These are phyloP conservation scores for Diaporthe sp. DNA, from an alignment of 2,329 filamentous ascomycete genomes.

Conservation along the genomic window DNA sequence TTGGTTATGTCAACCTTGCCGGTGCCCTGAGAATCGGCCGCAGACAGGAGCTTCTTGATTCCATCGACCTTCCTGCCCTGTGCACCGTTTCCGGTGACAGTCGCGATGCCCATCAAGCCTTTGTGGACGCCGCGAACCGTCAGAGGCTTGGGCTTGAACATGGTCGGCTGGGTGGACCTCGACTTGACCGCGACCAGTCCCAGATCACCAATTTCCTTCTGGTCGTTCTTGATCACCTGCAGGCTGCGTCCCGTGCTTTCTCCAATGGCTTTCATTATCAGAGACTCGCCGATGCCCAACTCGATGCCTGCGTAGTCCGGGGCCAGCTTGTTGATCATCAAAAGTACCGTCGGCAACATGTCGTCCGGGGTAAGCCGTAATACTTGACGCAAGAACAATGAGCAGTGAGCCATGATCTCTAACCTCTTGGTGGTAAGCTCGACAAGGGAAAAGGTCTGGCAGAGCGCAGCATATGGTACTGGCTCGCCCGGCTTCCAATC, in stretches of 20 bases:
- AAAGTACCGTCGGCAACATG: slow-evolving; percentile 86
- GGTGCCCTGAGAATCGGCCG: slow-evolving; percentile 81
- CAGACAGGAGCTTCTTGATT: slow-evolving; percentile 96
- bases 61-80: slow-evolving; percentile 92
- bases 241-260: slow-evolving; percentile 92
- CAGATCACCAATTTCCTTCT: slow-evolving; percentile 96
- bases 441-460: slow-evolving; percentile 92
- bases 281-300: slow-evolving; percentile 96
- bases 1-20: slow-evolving; percentile 91
- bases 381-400: slow-evolving; percentile 93
- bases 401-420: slow-evolving; percentile 89
- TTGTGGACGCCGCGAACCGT: slow-evolving; percentile 90
- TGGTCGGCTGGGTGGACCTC: slow-evolving; percentile 93
- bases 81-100: slow-evolving; percentile 85
- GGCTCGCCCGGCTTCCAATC: slow-evolving; percentile 93
- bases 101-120: slow-evolving; percentile 89
- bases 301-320: slow-evolving; percentile 98
- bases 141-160: slow-evolving; percentile 96
- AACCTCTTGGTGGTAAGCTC: slow-evolving; percentile 95
- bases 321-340: slow-evolving; percentile 98
- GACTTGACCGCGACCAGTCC: slow-evolving; percentile 96
- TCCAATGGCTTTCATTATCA: slow-evolving; percentile 99
- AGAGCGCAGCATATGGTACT: slow-evolving; percentile 94
- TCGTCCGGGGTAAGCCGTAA: slow-evolving; percentile 90
- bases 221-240: slow-evolving; percentile 92